phyloP scores from a whole-genome alignment of 1,139 yeast genomes.

The Blastobotrys apis region DNA sequence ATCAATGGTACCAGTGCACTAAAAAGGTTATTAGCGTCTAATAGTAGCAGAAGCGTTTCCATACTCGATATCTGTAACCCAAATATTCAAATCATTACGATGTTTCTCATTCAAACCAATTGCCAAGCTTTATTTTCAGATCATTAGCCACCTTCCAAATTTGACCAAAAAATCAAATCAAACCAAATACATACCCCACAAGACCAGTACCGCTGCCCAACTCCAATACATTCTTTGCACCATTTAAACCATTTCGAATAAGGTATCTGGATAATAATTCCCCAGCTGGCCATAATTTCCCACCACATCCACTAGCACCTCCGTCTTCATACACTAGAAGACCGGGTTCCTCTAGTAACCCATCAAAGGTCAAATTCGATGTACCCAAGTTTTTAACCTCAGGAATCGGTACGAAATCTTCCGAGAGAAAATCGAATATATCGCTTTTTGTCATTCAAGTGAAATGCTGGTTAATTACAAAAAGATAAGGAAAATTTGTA shows the following conservation, averaged over 20 bases:
- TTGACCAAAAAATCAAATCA: no score
- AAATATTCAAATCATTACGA: constrained; percentile 35
- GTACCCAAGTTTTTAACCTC: constrained; percentile 41
- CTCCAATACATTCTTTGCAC: constrained; percentile 41
- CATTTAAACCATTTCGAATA: constrained; percentile 30
- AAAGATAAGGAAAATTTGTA: neutral
- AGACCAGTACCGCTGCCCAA: constrained; percentile 57
- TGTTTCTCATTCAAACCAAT: constrained; percentile 33
- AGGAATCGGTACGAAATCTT: constrained; percentile 35
- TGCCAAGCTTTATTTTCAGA: constrained; percentile 31
- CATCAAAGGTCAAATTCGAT: constrained; percentile 41
- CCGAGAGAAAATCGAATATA: constrained; percentile 5
- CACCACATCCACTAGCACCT: constrained; percentile 57
- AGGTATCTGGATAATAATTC: constrained; percentile 47
- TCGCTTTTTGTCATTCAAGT: constrained; percentile 2
- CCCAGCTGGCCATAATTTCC: constrained; percentile 57
- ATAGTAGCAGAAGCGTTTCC: constrained; percentile 11
- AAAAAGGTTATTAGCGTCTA: neutral
- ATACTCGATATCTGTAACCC: constrained; percentile 42
- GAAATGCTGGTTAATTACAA: no score
- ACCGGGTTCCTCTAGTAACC: constrained; percentile 37
- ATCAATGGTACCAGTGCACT: constrained; percentile 44
- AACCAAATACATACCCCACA: constrained; percentile 41
- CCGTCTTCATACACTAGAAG: constrained; percentile 50
- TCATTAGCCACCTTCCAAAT: constrained; percentile 20